These are phyloP conservation scores for Daldinia caldariorum DNA, from an alignment of 495 filamentous ascomycete species.

Conservation along the genomic window DNA sequence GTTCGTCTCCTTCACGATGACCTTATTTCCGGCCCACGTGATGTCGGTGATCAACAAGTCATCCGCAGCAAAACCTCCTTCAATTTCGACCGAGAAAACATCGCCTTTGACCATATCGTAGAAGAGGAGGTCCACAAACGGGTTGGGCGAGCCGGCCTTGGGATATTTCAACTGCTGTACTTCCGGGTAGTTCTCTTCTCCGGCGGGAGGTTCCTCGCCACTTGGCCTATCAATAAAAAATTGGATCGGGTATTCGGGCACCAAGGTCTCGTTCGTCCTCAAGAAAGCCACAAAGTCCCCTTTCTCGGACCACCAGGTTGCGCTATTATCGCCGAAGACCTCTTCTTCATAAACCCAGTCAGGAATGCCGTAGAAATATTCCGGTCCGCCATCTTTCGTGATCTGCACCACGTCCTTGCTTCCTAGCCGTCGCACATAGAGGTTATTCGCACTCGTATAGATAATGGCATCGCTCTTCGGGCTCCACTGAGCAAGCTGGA, in stretches of 20 bases:
- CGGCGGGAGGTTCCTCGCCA: constrained; percentile 72
- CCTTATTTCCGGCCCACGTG: constrained; percentile 85
- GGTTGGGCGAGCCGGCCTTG: constrained; percentile 94
- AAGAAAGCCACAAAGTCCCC: constrained; percentile 90
- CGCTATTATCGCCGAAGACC: constrained; percentile 81
- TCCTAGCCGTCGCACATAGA: constrained; percentile 78
- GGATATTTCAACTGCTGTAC: constrained; percentile 94
- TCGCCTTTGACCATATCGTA: constrained; percentile 86
- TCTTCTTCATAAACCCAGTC: constrained; percentile 99
- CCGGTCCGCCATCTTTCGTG: constrained; percentile 83
- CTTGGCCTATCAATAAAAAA: constrained; percentile 92
- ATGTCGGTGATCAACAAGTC: constrained; percentile 93
- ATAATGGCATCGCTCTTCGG: constrained; percentile 84
- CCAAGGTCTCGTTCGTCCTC: constrained; percentile 88
- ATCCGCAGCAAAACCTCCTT: constrained; percentile 79
- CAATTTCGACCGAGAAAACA: constrained; percentile 79
- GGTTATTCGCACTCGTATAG: constrained; percentile 88
- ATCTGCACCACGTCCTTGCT: constrained; percentile 69
- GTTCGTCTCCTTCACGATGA: constrained; percentile 90
- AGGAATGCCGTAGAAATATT: constrained; percentile 96
- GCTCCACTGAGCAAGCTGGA: constrained; percentile 91
- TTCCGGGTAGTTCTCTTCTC: constrained; percentile 91
- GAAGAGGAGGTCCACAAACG: constrained; percentile 84
- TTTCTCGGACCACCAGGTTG: constrained; percentile 93
- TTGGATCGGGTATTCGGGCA: constrained; percentile 93